A percentile compares a stretch with the other conserved stretches of the same genome.
Conservation (phyloP, 2,329 filamentous ascomycete genomes). For the Penicillium sp. region DNA sequence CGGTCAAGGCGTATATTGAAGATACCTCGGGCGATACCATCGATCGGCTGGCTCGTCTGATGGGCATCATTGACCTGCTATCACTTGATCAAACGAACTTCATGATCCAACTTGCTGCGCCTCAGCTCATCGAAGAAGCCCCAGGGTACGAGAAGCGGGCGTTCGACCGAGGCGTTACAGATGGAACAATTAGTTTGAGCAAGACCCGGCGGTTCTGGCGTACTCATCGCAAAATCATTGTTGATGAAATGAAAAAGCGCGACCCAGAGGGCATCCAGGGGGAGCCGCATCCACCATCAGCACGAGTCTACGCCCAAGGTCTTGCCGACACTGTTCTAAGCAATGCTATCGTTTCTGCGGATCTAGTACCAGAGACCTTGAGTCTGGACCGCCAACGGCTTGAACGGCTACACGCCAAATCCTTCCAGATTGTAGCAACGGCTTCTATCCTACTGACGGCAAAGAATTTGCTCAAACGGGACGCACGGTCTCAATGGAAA, state of each 20-base stretch:
- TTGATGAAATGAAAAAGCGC: slow-evolving; percentile 53
- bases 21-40: slow-evolving; percentile 57
- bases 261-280: slow-evolving; percentile 40
- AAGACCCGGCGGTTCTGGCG: slow-evolving; percentile 58
- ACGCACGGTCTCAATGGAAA: slow-evolving; percentile 64
- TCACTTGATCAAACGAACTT: slow-evolving; percentile 66
- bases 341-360: slow-evolving; percentile 52
- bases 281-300: slow-evolving; percentile 34
- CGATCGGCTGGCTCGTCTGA: slow-evolving; percentile 62
- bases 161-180: slow-evolving; percentile 56
- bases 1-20: slow-evolving; percentile 57
- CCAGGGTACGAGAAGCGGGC: slow-evolving; percentile 61
- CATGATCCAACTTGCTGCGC: slow-evolving; percentile 60
- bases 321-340: slow-evolving; percentile 59
- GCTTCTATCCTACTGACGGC: slow-evolving; percentile 63
- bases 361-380: slow-evolving; percentile 60
- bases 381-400: slow-evolving; percentile 57
- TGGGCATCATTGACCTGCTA: slow-evolving; percentile 62
- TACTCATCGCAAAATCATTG: slow-evolving; percentile 38
- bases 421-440: slow-evolving; percentile 59
- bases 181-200: slow-evolving; percentile 52
- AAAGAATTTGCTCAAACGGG: slow-evolving; percentile 65
- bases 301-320: slow-evolving; percentile 58
- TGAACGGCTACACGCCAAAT: slow-evolving; percentile 52
- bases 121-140: slow-evolving; percentile 60